Conservation (phyloP, 177 flowering plant genomes). For the Vitis hybrid region DNA sequence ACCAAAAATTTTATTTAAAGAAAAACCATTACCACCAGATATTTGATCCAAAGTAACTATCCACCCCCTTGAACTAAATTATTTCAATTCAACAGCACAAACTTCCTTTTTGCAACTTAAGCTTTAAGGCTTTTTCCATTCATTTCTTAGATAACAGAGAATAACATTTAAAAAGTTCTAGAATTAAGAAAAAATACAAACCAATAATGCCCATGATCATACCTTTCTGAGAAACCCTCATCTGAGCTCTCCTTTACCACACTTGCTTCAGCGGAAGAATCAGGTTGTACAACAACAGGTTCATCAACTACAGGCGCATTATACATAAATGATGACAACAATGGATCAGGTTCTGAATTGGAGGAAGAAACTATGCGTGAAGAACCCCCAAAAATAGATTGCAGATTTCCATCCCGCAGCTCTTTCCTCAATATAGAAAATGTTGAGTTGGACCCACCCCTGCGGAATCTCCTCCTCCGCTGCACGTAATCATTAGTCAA, state of each 20-base stretch:
- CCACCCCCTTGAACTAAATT: no score
- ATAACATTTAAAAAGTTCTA: neutral
- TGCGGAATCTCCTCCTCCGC: slow-evolving; percentile 51
- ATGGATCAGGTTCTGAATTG: slow-evolving; percentile 55
- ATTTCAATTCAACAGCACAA: no score
- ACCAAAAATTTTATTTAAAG: no score
- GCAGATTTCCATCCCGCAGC: slow-evolving; percentile 52
- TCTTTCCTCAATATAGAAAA: slow-evolving; percentile 53
- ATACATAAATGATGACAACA: slow-evolving; percentile 55
- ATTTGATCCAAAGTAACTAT: no score
- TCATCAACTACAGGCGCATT: slow-evolving; percentile 27
- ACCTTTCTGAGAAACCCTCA: slow-evolving; percentile 33
- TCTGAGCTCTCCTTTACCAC: slow-evolving; percentile 18
- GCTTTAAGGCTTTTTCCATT: neutral
- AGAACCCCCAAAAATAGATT: slow-evolving; percentile 50
- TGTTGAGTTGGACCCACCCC: slow-evolving; percentile 42
- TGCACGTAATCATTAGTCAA: slow-evolving; percentile 52
- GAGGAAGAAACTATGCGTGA: slow-evolving; percentile 31
- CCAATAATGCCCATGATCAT: neutral
- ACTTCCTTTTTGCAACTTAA: no score
- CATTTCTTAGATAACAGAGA: neutral
- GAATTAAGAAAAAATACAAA: neutral
- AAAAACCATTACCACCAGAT: no score
- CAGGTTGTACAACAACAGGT: slow-evolving; percentile 19
- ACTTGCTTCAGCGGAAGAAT: slow-evolving; percentile 11